These are phyloP conservation scores for Neonectria faginata DNA, from an alignment of 2,329 filamentous ascomycete genomes.

Conservation along the genomic window DNA sequence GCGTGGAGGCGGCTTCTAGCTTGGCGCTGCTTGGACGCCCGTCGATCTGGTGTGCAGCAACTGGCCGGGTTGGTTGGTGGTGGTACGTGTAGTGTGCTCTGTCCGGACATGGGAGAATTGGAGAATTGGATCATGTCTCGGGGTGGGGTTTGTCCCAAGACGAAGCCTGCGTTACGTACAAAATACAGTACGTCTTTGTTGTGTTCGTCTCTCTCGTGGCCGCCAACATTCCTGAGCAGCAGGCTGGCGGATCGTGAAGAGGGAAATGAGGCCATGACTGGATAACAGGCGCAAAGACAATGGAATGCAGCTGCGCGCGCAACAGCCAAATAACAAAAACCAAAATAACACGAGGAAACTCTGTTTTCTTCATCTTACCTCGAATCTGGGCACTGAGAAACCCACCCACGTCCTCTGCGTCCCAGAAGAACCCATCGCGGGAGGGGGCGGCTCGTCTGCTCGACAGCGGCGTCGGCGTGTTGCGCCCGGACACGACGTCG, in stretches of 20 bases:
- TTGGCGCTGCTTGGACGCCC: not conserved
- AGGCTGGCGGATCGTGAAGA: not conserved
- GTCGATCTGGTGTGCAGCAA: slow-evolving; percentile 15
- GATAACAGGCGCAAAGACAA: not conserved
- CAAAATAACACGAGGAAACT: too few relatives aligned
- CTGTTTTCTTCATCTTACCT: slow-evolving; percentile 1
- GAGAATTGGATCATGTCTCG: not conserved
- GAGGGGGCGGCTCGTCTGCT: slow-evolving; percentile 19
- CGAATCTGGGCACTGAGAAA: slow-evolving; percentile 30
- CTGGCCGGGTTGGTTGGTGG: too few relatives aligned
- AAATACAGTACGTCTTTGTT: not conserved
- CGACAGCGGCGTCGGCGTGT: slow-evolving; percentile 44
- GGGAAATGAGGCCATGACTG: not conserved
- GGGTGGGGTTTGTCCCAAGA: not conserved
- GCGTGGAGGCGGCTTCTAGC: slow-evolving; percentile 16
- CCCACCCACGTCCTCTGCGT: slow-evolving; percentile 30
- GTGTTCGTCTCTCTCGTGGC: not conserved
- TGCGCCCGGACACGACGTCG: slow-evolving; percentile 45
- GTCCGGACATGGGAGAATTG: not conserved
- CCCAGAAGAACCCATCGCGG: slow-evolving; percentile 34
- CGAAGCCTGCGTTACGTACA: not conserved
- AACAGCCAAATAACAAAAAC: not conserved
- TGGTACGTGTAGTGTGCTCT: not conserved
- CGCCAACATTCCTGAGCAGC: not conserved
- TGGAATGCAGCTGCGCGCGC: slow-evolving; percentile 2